Evolutionary conservation across 345 rosid genomes (phyloP).

Genomic region (Eucalyptus pumila): DNA sequence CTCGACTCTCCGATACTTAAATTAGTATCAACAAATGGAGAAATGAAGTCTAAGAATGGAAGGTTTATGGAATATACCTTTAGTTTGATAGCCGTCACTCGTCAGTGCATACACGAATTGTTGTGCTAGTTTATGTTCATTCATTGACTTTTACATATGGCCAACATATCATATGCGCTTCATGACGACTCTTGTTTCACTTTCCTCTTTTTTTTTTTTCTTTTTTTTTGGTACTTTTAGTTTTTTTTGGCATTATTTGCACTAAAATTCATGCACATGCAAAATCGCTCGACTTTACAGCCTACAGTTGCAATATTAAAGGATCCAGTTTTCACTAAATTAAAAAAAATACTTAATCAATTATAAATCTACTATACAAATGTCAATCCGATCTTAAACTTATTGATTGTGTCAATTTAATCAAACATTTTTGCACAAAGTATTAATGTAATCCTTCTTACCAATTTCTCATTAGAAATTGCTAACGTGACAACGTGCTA

Average conservation of each 20-base stretch:
- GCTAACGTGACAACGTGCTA: fast-evolving
- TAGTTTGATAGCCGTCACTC: not conserved
- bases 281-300: not conserved
- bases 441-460: not conserved
- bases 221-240: fast-evolving
- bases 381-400: fast-evolving
- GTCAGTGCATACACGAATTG: not conserved
- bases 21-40: not conserved
- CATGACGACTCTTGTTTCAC: not conserved
- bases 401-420: fast-evolving
- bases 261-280: not conserved
- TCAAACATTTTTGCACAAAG: not conserved
- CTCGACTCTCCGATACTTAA: not conserved
- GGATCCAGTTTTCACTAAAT: not conserved
- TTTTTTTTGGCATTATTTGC: not conserved
- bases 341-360: not conserved
- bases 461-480: fast-evolving
- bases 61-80: not conserved
- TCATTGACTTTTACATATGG: not conserved
- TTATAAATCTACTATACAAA: fast-evolving
- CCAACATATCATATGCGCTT: not conserved
- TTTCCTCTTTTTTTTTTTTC: not conserved
- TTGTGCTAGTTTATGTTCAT: not conserved
- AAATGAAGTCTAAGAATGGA: not conserved
- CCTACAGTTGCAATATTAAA: not conserved